A percentile compares a stretch with the other conserved stretches of the same genome.
These are phyloP conservation scores for Symbiodinium pilosum DNA, from an alignment of 73 alveolate species.

Conservation along the genomic window DNA sequence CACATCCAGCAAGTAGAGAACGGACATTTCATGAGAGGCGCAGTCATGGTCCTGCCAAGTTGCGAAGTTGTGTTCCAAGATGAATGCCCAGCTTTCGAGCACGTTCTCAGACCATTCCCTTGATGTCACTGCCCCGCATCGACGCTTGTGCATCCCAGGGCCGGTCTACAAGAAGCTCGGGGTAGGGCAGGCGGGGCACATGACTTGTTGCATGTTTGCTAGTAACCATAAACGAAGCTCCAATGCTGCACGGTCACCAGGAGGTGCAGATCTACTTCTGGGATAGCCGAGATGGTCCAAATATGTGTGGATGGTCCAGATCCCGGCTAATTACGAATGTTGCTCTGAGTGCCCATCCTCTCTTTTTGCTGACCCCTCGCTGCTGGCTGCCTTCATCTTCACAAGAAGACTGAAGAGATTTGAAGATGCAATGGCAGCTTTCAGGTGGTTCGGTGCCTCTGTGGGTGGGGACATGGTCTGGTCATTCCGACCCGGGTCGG, in stretches of 20 bases:
- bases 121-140: no score
- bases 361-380: neutral
- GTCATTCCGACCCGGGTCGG: constrained; percentile 71
- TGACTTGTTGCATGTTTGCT: neutral
- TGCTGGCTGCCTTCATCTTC: neutral
- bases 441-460: constrained; percentile 89
- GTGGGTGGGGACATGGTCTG: constrained; percentile 90
- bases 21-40: no score
- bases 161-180: constrained; percentile 2
- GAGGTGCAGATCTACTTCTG: constrained; percentile 89
- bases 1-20: neutral
- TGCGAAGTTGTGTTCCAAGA: no score
- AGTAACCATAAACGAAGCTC: neutral
- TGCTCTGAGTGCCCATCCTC: neutral
- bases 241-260: neutral
- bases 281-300: constrained; percentile 80
- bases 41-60: no score
- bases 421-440: no score
- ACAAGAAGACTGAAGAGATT: neutral
- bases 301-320: constrained; percentile 51
- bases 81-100: no score
- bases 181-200: constrained; percentile 21
- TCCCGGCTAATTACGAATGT: neutral
- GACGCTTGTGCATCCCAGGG: neutral
- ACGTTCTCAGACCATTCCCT: no score